phyloP scores from a whole-genome alignment of 2,329 filamentous ascomycete genomes.

The Huntiella omanensis region DNA sequence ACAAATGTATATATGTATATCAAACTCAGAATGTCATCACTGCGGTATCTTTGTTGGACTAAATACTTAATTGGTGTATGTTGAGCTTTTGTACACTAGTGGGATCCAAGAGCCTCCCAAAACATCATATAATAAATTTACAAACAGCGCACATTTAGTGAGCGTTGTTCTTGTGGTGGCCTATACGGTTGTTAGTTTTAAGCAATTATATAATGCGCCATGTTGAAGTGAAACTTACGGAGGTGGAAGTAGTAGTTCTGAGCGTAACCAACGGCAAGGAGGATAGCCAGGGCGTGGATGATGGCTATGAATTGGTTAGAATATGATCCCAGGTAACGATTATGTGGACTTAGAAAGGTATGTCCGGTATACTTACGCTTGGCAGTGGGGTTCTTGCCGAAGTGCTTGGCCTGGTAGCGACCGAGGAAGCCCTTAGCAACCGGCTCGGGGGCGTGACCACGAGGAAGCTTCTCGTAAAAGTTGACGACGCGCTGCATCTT shows the following conservation, averaged over 20 bases:
- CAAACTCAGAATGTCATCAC: too few species aligned
- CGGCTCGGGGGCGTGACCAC: conserved; percentile 68
- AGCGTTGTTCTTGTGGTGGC: conserved; percentile 99
- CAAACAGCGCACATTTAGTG: conserved; percentile 42
- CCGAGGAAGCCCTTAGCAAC: conserved; percentile 68
- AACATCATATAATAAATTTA: conserved; percentile 4
- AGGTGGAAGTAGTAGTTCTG: conserved; percentile 99
- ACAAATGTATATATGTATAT: too few species aligned
- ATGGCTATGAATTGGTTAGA: conserved; percentile 41
- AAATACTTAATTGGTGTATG: conserved; percentile 2
- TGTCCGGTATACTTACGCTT: conserved; percentile 47
- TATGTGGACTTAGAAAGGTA: too few species aligned
- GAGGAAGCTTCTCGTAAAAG: conserved; percentile 98
- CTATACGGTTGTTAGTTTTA: conserved; percentile 27
- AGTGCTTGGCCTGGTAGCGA: conserved; percentile 81
- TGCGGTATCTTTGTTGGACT: too few species aligned
- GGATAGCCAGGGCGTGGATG: conserved; percentile 61
- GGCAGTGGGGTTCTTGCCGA: conserved; percentile 78
- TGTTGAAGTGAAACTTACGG: conserved; percentile 43
- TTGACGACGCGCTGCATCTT: conserved; percentile 95
- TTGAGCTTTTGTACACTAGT: conserved; percentile 12
- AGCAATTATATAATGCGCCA: conserved; percentile 1
- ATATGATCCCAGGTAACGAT: not conserved
- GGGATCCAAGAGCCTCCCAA: conserved; percentile 6
- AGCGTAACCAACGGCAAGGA: conserved; percentile 73